Conservation (phyloP, 2,329 filamentous ascomycete species). For the Aspergillus costaricaensis region DNA sequence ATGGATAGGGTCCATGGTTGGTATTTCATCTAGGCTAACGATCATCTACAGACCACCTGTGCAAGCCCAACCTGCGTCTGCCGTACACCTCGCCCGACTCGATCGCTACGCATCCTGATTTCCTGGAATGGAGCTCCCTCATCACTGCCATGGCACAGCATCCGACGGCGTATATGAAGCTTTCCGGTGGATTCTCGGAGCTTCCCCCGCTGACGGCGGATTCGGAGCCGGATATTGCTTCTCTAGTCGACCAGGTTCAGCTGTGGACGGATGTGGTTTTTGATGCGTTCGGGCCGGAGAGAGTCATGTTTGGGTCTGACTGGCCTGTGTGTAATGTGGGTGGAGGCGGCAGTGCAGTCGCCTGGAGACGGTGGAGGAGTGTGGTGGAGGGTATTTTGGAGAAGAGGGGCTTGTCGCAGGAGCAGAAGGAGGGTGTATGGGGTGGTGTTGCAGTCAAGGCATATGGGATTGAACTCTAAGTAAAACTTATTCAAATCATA, state of each 20-base stretch:
- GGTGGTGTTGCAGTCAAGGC: constrained; percentile 70
- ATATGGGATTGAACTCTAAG: constrained; percentile 52
- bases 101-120: constrained; percentile 52
- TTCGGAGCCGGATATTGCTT: constrained; percentile 21
- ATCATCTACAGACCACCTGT: constrained; percentile 70
- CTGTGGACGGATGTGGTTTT: constrained; percentile 75
- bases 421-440: constrained; percentile 70
- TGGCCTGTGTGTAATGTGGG: constrained; percentile 88
- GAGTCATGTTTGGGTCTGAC: constrained; percentile 89
- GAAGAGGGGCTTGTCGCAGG: constrained; percentile 53
- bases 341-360: constrained; percentile 55
- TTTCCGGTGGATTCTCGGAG: constrained; percentile 84
- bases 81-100: constrained; percentile 49
- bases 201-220: constrained; percentile 55
- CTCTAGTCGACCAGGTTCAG: constrained; percentile 59
- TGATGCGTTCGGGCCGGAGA: constrained; percentile 67
- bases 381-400: constrained; percentile 68
- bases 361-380: constrained; percentile 75
- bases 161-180: constrained; percentile 77
- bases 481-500: neutral
- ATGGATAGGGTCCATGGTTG: neutral
- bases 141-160: constrained; percentile 68
- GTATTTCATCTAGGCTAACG: constrained; percentile 14
- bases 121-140: constrained; percentile 68
- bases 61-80: constrained; percentile 77